phyloP scores from a whole-genome alignment of 1,284 basidiomycete genomes.

The Crucibulum cyathiforme region DNA sequence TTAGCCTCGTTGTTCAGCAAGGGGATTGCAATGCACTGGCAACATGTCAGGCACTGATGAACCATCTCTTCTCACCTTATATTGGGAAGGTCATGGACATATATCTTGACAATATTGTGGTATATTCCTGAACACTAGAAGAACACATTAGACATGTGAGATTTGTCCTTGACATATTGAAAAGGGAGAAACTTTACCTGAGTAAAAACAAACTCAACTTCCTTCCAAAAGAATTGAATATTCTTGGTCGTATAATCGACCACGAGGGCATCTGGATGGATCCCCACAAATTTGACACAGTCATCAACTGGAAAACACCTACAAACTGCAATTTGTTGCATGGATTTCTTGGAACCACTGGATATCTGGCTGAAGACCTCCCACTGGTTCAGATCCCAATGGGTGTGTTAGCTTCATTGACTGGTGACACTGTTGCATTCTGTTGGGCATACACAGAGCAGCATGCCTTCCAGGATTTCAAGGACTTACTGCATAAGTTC shows the following conservation, averaged over 20 bases:
- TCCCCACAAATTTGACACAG: conserved; percentile 34
- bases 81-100: conserved; percentile 19
- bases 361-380: conserved; percentile 34
- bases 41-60: conserved; percentile 2
- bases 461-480: conserved; percentile 39
- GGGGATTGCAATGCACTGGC: conserved; percentile 22
- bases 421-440: conserved; percentile 15
- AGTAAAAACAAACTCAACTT: conserved; percentile 32
- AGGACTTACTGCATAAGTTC: conserved; percentile 19
- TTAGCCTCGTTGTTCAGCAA: conserved; percentile 33
- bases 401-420: conserved; percentile 28
- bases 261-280: conserved; percentile 39
- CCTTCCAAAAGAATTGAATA: conserved; percentile 22
- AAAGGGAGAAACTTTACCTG: conserved; percentile 31
- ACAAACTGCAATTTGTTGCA: conserved; percentile 24
- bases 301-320: conserved; percentile 33
- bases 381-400: conserved; percentile 26
- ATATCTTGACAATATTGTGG: conserved; percentile 35
- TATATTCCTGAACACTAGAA: conserved; percentile 32
- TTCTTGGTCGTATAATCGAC: conserved; percentile 36
- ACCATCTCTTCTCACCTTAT: conserved; percentile 3
- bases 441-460: conserved; percentile 36
- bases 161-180: conserved; percentile 29
- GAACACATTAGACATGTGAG: conserved; percentile 36
- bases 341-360: conserved; percentile 34